Evolutionary conservation across 495 filamentous ascomycete species (phyloP), one percentile per base, ranked within the genome.

Genomic region (Clohesyomyces aquaticus): DNA sequence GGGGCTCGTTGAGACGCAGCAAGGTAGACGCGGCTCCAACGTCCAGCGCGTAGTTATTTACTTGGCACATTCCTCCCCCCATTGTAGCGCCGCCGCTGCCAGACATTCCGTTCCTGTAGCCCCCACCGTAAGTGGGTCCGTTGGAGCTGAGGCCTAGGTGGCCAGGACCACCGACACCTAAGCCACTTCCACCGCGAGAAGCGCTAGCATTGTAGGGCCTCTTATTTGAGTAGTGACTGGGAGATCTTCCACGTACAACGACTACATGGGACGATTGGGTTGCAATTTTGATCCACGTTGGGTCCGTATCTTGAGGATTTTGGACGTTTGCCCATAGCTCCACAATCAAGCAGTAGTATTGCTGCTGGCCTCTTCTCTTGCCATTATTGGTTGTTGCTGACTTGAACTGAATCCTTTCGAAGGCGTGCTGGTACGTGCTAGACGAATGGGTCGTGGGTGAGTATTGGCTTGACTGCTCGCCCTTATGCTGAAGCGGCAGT

Each of bases 341-440:
- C 1, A 96, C 88, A 28, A 96, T 83, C 27, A 98, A 80, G 66
- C 95, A 91, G 73, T 96, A 98, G 72, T 91, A 96, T 69, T 96
- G 93, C 72, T 97, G 93, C 11, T 90, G 89, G 0, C 93, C 91
- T 46, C 93, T 80, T 55, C 93, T 80, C 72, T 96, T 96, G 23
- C 93, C 93, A 63, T 98, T 98, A 77, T 98, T 98, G 3, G 92
- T 91, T 0, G 93, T 98, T 1, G 93, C 94, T 52, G 89, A 90
- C 73, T 96, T 96, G 80, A 98, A 98, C 70, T 98, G 93, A 47
- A 97, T 96, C 1, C 93, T 86, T 68, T 97, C 93, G 71, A 97
- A 98, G 0, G 88, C 89, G 54, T 75, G 74, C 48, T 68, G 65
- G 55, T 61, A 63, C 14, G 48, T 67, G 60, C 45, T 65, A 19